These are phyloP conservation scores for Corylus americana DNA, from an alignment of 306 rosid species.

Conservation along the genomic window DNA sequence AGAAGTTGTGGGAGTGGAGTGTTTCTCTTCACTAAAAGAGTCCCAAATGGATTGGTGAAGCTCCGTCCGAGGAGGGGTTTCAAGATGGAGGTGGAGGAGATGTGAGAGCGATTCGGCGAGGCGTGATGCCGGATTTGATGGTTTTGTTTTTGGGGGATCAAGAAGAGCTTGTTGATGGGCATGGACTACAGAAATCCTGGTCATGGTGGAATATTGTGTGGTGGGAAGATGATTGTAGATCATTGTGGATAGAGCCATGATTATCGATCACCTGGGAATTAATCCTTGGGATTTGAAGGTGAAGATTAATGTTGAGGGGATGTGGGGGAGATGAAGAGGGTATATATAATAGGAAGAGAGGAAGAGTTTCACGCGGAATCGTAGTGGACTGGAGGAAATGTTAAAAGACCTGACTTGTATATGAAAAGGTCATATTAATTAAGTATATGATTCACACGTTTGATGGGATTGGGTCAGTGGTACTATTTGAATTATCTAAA, in stretches of 20 bases:
- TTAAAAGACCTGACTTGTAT: too few species aligned
- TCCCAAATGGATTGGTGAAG: constrained; percentile 11
- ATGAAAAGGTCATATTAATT: too few species aligned
- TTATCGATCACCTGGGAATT: too few species aligned
- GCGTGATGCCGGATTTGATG: constrained; percentile 28
- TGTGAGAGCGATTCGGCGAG: constrained; percentile 54
- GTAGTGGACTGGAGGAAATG: too few species aligned
- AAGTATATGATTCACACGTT: too few species aligned
- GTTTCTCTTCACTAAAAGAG: constrained; percentile 27
- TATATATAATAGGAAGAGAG: too few species aligned
- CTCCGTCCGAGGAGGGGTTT: constrained; percentile 26
- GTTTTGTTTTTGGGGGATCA: constrained; percentile 29
- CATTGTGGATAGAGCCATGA: constrained; percentile 19
- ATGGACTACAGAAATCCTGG: constrained; percentile 3
- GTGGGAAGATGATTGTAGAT: constrained; percentile 15
- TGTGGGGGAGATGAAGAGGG: too few species aligned
- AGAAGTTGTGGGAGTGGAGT: constrained; percentile 53
- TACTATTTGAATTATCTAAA: too few species aligned
- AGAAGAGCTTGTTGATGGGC: constrained; percentile 14
- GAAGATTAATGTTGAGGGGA: too few species aligned
- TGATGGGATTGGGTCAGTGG: too few species aligned
- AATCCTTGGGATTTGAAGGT: too few species aligned
- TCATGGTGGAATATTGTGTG: background rate
- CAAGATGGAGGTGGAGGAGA: constrained; percentile 49
- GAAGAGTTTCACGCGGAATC: too few species aligned